Conservation (phyloP, 169 alveolate species). For the Besnoitia besnoiti region DNA sequence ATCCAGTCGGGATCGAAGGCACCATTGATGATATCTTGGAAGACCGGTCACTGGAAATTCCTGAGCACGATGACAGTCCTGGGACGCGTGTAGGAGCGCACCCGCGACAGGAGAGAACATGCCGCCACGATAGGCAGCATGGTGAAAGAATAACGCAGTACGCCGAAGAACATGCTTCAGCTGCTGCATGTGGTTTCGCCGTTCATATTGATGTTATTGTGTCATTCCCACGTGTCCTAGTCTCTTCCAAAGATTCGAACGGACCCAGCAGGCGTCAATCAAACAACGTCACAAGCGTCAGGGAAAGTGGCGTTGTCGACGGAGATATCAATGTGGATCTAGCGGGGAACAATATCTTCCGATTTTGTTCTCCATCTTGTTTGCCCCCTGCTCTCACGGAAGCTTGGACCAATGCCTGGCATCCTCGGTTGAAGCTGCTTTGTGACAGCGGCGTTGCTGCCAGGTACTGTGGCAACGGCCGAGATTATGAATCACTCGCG, state of each 20-base stretch:
- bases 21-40: not conserved
- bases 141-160: not conserved
- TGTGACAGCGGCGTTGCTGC: not conserved
- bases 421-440: not conserved
- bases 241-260: not conserved
- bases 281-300: not conserved
- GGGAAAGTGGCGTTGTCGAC: too few species aligned
- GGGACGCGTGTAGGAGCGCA: not conserved
- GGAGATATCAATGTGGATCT: too few species aligned
- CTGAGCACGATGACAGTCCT: not conserved
- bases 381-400: not conserved
- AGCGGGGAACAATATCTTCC: too few species aligned
- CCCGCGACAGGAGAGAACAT: too few species aligned
- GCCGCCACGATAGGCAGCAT: not conserved
- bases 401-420: not conserved
- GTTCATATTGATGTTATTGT: not conserved
- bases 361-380: not conserved
- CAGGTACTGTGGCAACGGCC: too few species aligned
- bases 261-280: not conserved
- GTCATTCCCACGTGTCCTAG: not conserved
- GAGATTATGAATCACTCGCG: too few species aligned
- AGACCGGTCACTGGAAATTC: not conserved
- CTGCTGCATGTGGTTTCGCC: too few species aligned
- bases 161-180: too few species aligned
- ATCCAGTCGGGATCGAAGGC: not conserved